Evolutionary conservation across 2,329 filamentous ascomycete genomes (phyloP), one percentile per base, ranked within the genome.

Genomic region (Xylaria sp.): DNA sequence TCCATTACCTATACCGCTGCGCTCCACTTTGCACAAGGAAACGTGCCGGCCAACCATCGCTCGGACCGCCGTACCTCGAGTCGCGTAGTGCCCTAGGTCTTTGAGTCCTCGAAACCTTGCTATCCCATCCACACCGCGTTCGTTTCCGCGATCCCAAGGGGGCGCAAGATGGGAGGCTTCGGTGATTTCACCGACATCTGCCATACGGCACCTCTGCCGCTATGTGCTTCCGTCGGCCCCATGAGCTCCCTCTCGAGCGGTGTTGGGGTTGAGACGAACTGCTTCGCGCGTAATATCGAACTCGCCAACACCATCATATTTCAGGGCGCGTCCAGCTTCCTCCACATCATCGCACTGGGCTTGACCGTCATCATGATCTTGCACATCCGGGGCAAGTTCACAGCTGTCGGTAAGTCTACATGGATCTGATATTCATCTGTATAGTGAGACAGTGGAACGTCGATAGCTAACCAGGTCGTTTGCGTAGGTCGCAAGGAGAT

Each of bases 351-450:
- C 66, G 93, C 95, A 15, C 85, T 99, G 68, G 85, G 90, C 75
- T 98, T 99, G 95, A 97, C 94, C 3, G 92, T 95, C 9, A 91
- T 97, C 77, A 99, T 99, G 96, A 94, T 99, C 71, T 86, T 99
- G 72, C 96, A 99, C 81, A 93, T 99, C 71, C 89, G 96, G 76
- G 95, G 93, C 76, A 99, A 99, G 83, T 99, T 99, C 81, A 99
- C 96, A 25, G 96, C 96, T 77, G 96, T 99, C 75, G 95, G 93
- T 95, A 87, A 68, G 92, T 82, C 39, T 13, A 5, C 10, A 8
- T 36, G 10, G 8, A 10, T 36, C 33, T 33, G 36, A 15, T 12
- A 15, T 23, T 2, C 43, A 43, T 28, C 13, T 9, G 1, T 33
- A 46, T 56, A 28, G 61, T 23, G 61, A 10, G 25, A 6, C n/a